Evolutionary conservation across 192 early-diverging fungal species (phyloP).

Genomic region (Coemansia sp.): DNA sequence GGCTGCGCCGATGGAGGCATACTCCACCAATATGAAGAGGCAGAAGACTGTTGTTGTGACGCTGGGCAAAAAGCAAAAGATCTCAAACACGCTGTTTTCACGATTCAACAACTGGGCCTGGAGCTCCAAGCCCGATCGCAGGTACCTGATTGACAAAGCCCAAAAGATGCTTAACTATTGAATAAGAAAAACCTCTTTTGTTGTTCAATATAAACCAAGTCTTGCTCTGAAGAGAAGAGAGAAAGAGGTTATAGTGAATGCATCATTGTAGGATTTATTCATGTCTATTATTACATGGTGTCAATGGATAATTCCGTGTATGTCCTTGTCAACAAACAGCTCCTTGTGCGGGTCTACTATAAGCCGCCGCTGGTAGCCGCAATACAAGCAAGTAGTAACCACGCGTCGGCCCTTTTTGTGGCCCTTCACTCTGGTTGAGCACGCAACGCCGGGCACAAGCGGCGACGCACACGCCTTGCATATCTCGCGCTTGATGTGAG

Average conservation of each 20-base stretch:
- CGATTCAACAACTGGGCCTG: conserved; percentile 31
- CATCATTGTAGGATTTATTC: background rate
- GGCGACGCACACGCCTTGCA: conserved; percentile 37
- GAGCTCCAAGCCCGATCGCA: conserved; percentile 31
- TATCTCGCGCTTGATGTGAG: conserved; percentile 40
- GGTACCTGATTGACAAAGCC: conserved; percentile 41
- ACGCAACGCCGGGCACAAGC: conserved; percentile 37
- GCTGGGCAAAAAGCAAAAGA: conserved; percentile 33
- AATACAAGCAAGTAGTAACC: conserved; percentile 40
- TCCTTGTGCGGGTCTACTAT: conserved; percentile 17
- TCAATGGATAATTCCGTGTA: conserved; percentile 28
- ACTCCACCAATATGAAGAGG: conserved; percentile 15
- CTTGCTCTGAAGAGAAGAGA: background rate
- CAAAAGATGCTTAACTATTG: conserved; percentile 36
- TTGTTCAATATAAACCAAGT: background rate
- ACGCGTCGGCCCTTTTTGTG: conserved; percentile 20
- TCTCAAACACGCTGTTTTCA: conserved; percentile 23
- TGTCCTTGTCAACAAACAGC: conserved; percentile 38
- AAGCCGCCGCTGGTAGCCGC: conserved; percentile 28
- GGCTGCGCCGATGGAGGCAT: conserved; percentile 18
- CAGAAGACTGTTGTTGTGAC: conserved; percentile 33
- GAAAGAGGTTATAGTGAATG: too few species aligned
- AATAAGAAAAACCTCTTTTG: background rate
- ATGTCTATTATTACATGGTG: background rate
- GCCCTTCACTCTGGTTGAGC: conserved; percentile 33